These are phyloP conservation scores for Plasmodiophora brassicae DNA, from an alignment of 208 protist species.

Conservation along the genomic window DNA sequence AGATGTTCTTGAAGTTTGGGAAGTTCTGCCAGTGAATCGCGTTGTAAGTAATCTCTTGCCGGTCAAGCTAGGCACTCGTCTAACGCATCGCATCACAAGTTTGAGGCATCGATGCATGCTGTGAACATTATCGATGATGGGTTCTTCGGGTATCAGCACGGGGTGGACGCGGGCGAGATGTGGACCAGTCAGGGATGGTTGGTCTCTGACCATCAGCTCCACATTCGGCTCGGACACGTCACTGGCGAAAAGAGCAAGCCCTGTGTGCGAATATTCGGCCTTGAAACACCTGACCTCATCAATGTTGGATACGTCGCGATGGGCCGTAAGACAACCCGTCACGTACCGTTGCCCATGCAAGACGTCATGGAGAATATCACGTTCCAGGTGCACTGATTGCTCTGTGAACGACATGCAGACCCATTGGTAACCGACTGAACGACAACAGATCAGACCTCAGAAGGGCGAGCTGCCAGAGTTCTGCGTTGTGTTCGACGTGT, in stretches of 20 bases:
- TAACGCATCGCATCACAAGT: neutral
- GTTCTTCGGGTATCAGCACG: constrained; percentile 1
- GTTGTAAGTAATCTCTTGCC: neutral
- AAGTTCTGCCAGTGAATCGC: neutral
- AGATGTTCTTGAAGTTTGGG: constrained; percentile 28
- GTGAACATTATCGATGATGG: constrained; percentile 23
- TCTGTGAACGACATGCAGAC: no score
- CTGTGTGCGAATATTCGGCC: neutral
- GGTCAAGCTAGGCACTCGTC: no score
- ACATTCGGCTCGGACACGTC: neutral
- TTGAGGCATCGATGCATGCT: neutral
- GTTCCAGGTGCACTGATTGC: neutral
- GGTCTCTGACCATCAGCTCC: neutral
- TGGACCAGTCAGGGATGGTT: constrained; percentile 17
- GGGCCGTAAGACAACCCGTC: neutral
- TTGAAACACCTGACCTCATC: neutral
- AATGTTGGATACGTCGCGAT: neutral
- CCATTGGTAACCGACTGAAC: no score
- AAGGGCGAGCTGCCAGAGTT: neutral
- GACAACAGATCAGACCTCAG: neutral
- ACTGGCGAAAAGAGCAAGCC: neutral
- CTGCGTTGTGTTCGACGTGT: constrained; percentile 15
- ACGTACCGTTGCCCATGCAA: constrained; percentile 10
- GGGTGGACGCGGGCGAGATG: neutral
- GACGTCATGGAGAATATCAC: neutral